Conservation (phyloP, 2,329 filamentous ascomycete genomes). For the Aphanoascus verrucosus region DNA sequence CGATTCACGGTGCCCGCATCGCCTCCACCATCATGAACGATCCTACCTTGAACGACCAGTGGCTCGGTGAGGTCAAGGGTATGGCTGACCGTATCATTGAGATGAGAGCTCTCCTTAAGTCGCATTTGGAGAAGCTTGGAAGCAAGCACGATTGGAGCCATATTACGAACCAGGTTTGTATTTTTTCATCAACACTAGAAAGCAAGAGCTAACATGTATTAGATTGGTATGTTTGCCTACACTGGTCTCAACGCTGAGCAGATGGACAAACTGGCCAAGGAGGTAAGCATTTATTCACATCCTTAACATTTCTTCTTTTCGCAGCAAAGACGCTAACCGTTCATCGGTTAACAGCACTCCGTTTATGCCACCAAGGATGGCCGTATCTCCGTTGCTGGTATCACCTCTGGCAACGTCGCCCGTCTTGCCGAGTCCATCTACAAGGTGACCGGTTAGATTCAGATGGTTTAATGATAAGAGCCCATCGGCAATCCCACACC, state of each 20-base stretch:
- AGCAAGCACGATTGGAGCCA: conserved; percentile 98
- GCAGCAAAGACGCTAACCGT: not conserved
- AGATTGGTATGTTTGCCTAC: conserved; percentile 99
- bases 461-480: not conserved
- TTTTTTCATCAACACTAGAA: not conserved
- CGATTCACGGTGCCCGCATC: conserved; percentile 89
- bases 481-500: not conserved
- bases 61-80: conserved; percentile 91
- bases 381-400: conserved; percentile 42
- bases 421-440: conserved; percentile 42
- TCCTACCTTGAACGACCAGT: conserved; percentile 75
- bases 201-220: not conserved
- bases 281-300: conserved; percentile 51
- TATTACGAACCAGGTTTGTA: conserved; percentile 72
- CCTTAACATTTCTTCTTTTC: no score
- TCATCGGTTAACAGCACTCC: conserved; percentile 50
- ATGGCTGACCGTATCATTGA: conserved; percentile 99
- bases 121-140: conserved; percentile 87
- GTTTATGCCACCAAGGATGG: conserved; percentile 85
- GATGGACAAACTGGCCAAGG: conserved; percentile 83
- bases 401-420: conserved; percentile 41
- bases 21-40: conserved; percentile 86
- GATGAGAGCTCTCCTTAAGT: conserved; percentile 90
- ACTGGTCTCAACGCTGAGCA: conserved; percentile 83
- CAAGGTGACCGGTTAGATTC: conserved; percentile 40